phyloP scores from a whole-genome alignment of 495 filamentous ascomycete species.

The Ramalina intermedia region DNA sequence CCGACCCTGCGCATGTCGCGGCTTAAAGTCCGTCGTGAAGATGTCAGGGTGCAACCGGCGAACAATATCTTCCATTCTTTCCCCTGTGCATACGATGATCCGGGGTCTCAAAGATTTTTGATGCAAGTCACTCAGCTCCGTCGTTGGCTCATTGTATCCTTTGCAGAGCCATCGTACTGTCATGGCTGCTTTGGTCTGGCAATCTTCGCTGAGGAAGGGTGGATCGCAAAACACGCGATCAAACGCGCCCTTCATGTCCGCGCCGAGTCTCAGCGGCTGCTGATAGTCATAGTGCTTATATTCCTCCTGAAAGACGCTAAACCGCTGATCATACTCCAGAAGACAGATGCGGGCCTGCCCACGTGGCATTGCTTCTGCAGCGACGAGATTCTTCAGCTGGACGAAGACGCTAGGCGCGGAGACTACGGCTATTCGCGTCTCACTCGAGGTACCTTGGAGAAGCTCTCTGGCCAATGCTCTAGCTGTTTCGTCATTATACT shows the following conservation, averaged over 20 bases:
- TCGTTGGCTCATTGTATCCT: slow-evolving; percentile 12
- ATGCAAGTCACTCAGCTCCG: not conserved
- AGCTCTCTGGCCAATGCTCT: slow-evolving; percentile 43
- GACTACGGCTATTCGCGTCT: slow-evolving; percentile 48
- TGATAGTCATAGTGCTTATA: slow-evolving; percentile 62
- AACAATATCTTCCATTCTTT: slow-evolving; percentile 38
- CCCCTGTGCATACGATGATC: slow-evolving; percentile 60
- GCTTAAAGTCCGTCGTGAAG: slow-evolving; percentile 25
- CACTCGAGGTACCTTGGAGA: slow-evolving; percentile 36
- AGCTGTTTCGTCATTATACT: slow-evolving; percentile 63
- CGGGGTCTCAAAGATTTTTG: slow-evolving; percentile 15
- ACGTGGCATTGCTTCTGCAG: slow-evolving; percentile 19
- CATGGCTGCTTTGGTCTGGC: slow-evolving; percentile 67
- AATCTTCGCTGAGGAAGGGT: slow-evolving; percentile 65
- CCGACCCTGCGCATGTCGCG: slow-evolving; percentile 44
- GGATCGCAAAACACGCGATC: slow-evolving; percentile 62
- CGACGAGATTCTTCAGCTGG: slow-evolving; percentile 52
- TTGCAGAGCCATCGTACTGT: slow-evolving; percentile 54
- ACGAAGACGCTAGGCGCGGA: slow-evolving; percentile 68
- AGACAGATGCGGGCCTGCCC: slow-evolving; percentile 41
- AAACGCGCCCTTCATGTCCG: slow-evolving; percentile 44
- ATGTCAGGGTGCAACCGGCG: slow-evolving; percentile 17
- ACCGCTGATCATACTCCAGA: slow-evolving; percentile 58
- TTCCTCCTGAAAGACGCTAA: slow-evolving; percentile 47
- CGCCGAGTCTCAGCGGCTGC: slow-evolving; percentile 42